Percentiles rank a stretch among this genome's conserved stretches.
These are phyloP conservation scores for Paramecium octaurelia DNA, from an alignment of 73 alveolate species.

Conservation along the genomic window DNA sequence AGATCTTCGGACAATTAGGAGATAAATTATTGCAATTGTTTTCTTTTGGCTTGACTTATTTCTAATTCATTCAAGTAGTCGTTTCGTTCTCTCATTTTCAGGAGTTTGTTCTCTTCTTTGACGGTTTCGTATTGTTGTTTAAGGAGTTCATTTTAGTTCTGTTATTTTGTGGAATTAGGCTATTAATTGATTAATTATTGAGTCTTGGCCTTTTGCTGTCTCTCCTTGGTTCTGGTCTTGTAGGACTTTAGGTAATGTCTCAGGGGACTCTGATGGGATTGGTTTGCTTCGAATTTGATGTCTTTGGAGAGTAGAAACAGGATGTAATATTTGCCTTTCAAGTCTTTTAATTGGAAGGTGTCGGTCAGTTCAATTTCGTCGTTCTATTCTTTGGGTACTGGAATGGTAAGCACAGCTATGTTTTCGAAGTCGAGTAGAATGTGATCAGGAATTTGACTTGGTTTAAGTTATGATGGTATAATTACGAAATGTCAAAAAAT, in stretches of 20 bases:
- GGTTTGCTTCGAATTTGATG: neutral
- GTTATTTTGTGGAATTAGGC: neutral
- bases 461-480: neutral
- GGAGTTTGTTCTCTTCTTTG: neutral
- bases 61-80: neutral
- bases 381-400: neutral
- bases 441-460: neutral
- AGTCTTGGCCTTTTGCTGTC: neutral
- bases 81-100: neutral
- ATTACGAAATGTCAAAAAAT: neutral
- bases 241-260: constrained; percentile 18
- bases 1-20: neutral
- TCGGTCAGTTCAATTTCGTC: constrained; percentile 7
- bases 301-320: neutral
- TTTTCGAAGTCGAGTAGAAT: neutral
- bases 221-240: neutral
- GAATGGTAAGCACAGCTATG: neutral
- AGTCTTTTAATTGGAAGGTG: neutral
- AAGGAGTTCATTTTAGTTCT: neutral
- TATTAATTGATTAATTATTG: neutral
- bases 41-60: neutral
- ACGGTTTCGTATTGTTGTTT: neutral
- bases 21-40: neutral
- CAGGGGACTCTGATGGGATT: neutral
- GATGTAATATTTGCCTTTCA: neutral